phyloP scores from a whole-genome alignment of 495 filamentous ascomycete species.

The Xylaria palmicola region DNA sequence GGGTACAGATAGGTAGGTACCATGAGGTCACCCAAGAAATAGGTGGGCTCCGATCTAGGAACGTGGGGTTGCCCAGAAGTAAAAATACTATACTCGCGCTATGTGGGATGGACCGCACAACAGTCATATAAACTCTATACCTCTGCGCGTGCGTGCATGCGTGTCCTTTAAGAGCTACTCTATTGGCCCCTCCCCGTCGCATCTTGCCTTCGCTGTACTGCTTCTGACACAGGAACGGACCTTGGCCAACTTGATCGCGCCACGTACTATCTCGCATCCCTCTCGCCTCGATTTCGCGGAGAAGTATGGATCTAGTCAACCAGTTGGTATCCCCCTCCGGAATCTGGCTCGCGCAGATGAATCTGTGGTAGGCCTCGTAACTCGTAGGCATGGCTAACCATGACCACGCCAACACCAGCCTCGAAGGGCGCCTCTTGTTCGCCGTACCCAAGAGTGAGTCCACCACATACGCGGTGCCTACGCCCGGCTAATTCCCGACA shows the following conservation, averaged over 20 bases:
- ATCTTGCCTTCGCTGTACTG: not conserved
- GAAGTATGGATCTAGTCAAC: constrained; percentile 78
- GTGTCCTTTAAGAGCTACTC: not conserved
- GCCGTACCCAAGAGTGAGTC: constrained; percentile 93
- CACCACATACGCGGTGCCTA: constrained; percentile 35
- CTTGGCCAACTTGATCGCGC: not conserved
- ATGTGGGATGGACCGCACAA: not conserved
- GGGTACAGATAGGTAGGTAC: constrained; percentile 7
- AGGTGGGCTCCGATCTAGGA: constrained; percentile 48
- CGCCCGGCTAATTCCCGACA: constrained; percentile 24
- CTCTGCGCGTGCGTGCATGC: not conserved
- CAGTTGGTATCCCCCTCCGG: constrained; percentile 61
- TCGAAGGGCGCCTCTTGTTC: constrained; percentile 91
- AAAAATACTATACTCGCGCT: constrained; percentile 10
- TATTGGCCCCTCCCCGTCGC: not conserved
- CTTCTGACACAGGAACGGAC: not conserved
- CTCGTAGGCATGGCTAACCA: constrained; percentile 31
- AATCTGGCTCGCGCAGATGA: constrained; percentile 6
- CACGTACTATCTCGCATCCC: not conserved
- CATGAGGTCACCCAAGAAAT: constrained; percentile 26
- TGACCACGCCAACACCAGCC: constrained; percentile 50
- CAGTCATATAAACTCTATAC: not conserved
- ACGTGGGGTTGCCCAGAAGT: constrained; percentile 37
- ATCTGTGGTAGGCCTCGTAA: constrained; percentile 2
- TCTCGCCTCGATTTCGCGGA: not conserved